phyloP scores from a whole-genome alignment of 371 early-diverging fungal species.

The Haplosporangium sp. region DNA sequence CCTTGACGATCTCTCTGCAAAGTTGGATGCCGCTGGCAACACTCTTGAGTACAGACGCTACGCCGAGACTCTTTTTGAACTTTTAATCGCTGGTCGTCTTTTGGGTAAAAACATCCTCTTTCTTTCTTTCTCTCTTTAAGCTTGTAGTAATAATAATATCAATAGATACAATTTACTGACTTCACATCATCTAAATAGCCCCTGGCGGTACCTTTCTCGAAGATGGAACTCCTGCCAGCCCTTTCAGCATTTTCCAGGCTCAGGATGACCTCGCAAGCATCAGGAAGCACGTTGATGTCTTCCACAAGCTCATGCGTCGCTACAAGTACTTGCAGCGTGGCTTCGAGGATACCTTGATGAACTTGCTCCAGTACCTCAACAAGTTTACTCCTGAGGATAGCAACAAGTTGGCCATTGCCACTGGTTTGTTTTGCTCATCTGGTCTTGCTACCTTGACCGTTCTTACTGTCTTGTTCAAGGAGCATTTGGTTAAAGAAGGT shows the following conservation, averaged over 20 bases:
- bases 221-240: conserved; percentile 83
- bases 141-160: no score
- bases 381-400: conserved; percentile 83
- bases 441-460: conserved; percentile 76
- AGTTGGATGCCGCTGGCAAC: conserved; percentile 86
- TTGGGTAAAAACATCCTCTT: conserved; percentile 64
- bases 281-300: conserved; percentile 82
- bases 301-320: conserved; percentile 88
- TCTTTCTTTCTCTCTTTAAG: no score
- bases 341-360: conserved; percentile 87
- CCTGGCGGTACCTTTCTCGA: conserved; percentile 90
- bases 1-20: conserved; percentile 76
- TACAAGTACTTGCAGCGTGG: conserved; percentile 92
- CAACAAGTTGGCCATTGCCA: conserved; percentile 82
- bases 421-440: conserved; percentile 79
- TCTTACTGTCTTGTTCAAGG: conserved; percentile 84
- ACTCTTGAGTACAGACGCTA: conserved; percentile 94
- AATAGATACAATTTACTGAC: no score
- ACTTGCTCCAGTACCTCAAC: conserved; percentile 89
- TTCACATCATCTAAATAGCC: conserved; percentile 60
- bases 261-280: conserved; percentile 78
- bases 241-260: conserved; percentile 87
- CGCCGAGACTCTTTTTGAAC: conserved; percentile 93
- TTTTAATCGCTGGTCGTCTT: conserved; percentile 91
- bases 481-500: conserved; percentile 94